phyloP scores from a whole-genome alignment of 768 basidiomycete genomes.

The Scleroderma citrinum region DNA sequence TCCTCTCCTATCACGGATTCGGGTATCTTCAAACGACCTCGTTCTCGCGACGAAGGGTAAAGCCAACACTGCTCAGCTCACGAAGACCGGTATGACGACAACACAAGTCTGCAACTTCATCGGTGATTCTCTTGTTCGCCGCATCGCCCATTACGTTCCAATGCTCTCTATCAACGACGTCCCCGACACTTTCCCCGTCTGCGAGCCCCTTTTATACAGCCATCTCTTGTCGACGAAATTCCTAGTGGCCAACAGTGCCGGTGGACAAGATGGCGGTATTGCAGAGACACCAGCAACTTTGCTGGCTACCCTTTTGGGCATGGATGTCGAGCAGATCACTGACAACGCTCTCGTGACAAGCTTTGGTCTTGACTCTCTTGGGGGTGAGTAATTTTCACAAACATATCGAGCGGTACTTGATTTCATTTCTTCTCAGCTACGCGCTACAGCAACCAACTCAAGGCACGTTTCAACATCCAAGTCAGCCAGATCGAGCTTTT shows the following conservation, averaged over 20 bases:
- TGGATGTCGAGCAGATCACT: slow-evolving; percentile 24
- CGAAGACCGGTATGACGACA: slow-evolving; percentile 28
- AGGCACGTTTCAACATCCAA: slow-evolving; percentile 21
- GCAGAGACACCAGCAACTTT: slow-evolving; percentile 21
- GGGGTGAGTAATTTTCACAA: slow-evolving; percentile 12
- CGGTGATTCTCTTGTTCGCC: slow-evolving; percentile 25
- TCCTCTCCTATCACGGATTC: slow-evolving; percentile 31
- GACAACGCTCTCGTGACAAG: slow-evolving; percentile 26
- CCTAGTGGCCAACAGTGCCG: slow-evolving; percentile 10
- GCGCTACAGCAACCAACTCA: slow-evolving; percentile 26
- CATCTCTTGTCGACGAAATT: slow-evolving; percentile 20
- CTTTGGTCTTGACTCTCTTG: slow-evolving; percentile 15
- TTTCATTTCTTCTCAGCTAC: slow-evolving; percentile 11
- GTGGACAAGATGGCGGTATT: slow-evolving; percentile 6
- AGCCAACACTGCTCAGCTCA: slow-evolving; percentile 24
- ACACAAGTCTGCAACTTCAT: slow-evolving; percentile 28
- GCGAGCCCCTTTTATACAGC: slow-evolving; percentile 22
- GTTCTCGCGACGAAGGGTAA: slow-evolving; percentile 21
- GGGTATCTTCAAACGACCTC: slow-evolving; percentile 29
- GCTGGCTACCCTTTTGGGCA: slow-evolving; percentile 18
- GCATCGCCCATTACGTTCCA: slow-evolving; percentile 25
- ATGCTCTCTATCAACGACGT: slow-evolving; percentile 21
- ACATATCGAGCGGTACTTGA: background rate
- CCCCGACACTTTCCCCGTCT: slow-evolving; percentile 20
- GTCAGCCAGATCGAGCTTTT: slow-evolving; percentile 15